phyloP scores from a whole-genome alignment of 2,329 filamentous ascomycete genomes.

The Hymenoscyphus fraxineus region DNA sequence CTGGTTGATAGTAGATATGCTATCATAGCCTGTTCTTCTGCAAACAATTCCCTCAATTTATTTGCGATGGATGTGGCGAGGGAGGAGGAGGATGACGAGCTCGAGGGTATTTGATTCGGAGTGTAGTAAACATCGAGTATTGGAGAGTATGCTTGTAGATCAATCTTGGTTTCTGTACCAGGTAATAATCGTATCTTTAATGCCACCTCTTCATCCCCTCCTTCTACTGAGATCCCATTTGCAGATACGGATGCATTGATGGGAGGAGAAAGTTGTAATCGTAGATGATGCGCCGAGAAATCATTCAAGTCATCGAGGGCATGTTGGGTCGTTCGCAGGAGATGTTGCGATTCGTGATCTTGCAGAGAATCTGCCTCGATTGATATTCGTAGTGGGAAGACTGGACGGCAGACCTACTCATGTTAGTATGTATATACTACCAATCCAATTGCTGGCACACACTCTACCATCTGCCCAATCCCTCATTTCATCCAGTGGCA shows the following conservation, averaged over 20 bases:
- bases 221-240: conserved; percentile 33
- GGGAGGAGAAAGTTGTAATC: conserved; percentile 58
- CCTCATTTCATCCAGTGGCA: conserved; percentile 83
- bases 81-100: conserved; percentile 66
- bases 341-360: conserved; percentile 63
- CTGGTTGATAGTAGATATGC: conserved; percentile 66
- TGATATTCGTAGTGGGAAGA: conserved; percentile 80
- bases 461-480: conserved; percentile 91
- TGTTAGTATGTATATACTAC: conserved; percentile 17
- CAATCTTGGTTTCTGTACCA: conserved; percentile 55
- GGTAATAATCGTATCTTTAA: conserved; percentile 69
- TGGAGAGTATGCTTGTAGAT: conserved; percentile 65
- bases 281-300: conserved; percentile 78
- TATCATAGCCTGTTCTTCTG: conserved; percentile 84
- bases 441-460: conserved; percentile 23
- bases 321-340: conserved; percentile 79
- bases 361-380: conserved; percentile 67
- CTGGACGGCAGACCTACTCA: conserved; percentile 74
- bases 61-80: conserved; percentile 74
- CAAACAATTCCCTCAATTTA: conserved; percentile 73
- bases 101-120: conserved; percentile 61
- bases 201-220: conserved; percentile 50
- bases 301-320: conserved; percentile 83
- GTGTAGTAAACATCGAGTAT: conserved; percentile 76
- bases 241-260: conserved; percentile 21